Base-by-base conservation (phyloP, 2,329 filamentous ascomycete species). In the Clarireedia homoeocarpa region DNA sequence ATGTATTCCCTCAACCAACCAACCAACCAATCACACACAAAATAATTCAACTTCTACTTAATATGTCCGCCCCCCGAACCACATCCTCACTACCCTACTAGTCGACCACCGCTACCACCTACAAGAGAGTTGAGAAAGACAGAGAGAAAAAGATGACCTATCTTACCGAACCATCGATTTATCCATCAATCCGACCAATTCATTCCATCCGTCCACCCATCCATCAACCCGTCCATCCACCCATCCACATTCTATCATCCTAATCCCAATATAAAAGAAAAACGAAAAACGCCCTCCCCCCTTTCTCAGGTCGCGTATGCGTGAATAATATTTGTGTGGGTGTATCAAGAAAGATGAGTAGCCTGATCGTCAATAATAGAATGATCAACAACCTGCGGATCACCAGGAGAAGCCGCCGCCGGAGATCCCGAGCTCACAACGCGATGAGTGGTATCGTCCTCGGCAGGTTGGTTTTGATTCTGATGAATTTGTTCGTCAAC, bases 331-430 rank as follows among this genome's bases (percentile, higher is more conserved):
- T n/a, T 20, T 42, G 20, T 45, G 42, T 23, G n/a, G 2, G 42
- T 23, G 42, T 34, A 56, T 65, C 48, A 67, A 52, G 64, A 67
- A 54, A 67, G 61, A 58, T 64, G 60, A 57, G 60, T 66, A 46
- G 63, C 63, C 44, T 64, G 60, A 27, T 67, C 64, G 54, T 67
- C 65, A 26, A 61, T 62, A 46, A 65, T 44, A 30, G 55, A 63
- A 26, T 54, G 55, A 46, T 52, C 52, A 14, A 57, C 48, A 26
- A 24, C 36, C n/a, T 51, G 36, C 45, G 61, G 58, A 24, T 59
- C 56, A 36, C 44, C 44, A 34, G 39, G 42, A 14, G 51, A 53
- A 40, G 45, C 59, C 7, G 64, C 60, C 26, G 61, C 61, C 5
- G 58, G 59, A 5, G 49, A 53, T 15, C 57, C 53, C 20, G 64